Evolutionary conservation across 1,284 basidiomycete species (phyloP).

Genomic region (Xerocomus minutiporus): DNA sequence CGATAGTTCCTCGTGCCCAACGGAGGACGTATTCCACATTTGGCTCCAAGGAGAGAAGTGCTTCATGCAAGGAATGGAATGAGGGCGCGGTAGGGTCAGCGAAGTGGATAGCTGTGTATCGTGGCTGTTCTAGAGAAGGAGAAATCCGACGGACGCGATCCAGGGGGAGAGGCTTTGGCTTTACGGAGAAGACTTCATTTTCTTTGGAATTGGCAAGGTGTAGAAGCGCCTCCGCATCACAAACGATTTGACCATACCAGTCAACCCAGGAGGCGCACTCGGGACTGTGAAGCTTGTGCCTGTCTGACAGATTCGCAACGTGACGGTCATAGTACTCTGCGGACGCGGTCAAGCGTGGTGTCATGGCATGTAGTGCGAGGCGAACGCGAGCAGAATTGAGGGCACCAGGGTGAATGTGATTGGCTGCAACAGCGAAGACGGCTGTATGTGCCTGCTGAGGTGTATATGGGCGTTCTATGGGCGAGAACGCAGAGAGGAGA

Average conservation of each 20-base stretch:
- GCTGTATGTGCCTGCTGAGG: conserved; percentile 53
- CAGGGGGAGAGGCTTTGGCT: conserved; percentile 57
- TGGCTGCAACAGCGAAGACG: conserved; percentile 47
- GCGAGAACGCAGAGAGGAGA: conserved; percentile 24
- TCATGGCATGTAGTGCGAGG: conserved; percentile 63
- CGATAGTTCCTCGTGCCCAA: conserved; percentile 22
- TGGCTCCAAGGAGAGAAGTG: conserved; percentile 49
- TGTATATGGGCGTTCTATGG: conserved; percentile 23
- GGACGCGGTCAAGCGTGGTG: conserved; percentile 70
- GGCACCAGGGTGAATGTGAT: conserved; percentile 43
- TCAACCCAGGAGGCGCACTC: conserved; percentile 82
- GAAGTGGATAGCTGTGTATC: conserved; percentile 69
- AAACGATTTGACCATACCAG: conserved; percentile 77
- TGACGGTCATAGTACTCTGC: conserved; percentile 59
- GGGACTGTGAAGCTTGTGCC: conserved; percentile 16
- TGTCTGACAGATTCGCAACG: conserved; percentile 34
- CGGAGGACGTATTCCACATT: conserved; percentile 73
- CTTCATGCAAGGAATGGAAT: conserved; percentile 63
- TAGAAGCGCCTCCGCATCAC: conserved; percentile 61
- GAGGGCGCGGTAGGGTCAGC: conserved; percentile 56
- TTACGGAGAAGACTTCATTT: conserved; percentile 20
- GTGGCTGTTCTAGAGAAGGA: conserved; percentile 40
- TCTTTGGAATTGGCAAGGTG: conserved; percentile 39
- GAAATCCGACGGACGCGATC: conserved; percentile 63
- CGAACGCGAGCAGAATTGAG: conserved; percentile 55